Conservation (phyloP, 140 eudicot genomes). For the Senecio squalidus region DNA sequence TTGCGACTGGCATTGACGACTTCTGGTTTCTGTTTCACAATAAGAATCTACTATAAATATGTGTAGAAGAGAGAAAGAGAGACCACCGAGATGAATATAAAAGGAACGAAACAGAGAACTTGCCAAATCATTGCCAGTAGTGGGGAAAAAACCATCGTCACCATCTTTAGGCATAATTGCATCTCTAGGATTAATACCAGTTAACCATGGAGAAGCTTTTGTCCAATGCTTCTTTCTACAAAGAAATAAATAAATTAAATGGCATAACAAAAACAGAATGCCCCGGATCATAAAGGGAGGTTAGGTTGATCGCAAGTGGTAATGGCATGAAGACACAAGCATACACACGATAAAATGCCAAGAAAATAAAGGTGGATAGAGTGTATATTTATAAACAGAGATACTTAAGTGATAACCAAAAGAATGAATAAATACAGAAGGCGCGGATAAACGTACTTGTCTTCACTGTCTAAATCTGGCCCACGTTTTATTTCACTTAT, state of each 20-base stretch:
- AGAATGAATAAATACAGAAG: slow-evolving; percentile 1
- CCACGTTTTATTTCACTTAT: slow-evolving; percentile 58
- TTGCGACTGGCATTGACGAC: slow-evolving; percentile 81
- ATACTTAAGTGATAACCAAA: background rate
- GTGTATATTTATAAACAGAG: background rate
- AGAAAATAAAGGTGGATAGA: background rate
- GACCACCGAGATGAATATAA: background rate
- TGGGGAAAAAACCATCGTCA: slow-evolving; percentile 91
- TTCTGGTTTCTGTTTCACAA: slow-evolving; percentile 73
- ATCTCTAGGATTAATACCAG: slow-evolving; percentile 79
- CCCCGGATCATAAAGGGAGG: too few relatives aligned
- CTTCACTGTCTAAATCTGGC: slow-evolving; percentile 61
- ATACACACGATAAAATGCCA: too few relatives aligned
- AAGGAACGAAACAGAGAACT: background rate
- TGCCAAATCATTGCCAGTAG: slow-evolving; percentile 90
- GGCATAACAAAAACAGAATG: slow-evolving; percentile 14
- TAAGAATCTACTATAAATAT: slow-evolving; percentile 2
- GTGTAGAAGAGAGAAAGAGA: too few relatives aligned
- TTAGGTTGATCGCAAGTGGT: too few relatives aligned
- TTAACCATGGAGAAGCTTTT: slow-evolving; percentile 91
- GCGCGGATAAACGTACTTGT: slow-evolving; percentile 43
- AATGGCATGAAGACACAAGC: too few relatives aligned
- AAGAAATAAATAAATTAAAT: background rate
- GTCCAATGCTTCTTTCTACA: slow-evolving; percentile 69
- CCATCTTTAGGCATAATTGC: slow-evolving; percentile 86